Evolutionary conservation across 75 land plant species (phyloP).

Genomic region (Isoetes taiwanensis): DNA sequence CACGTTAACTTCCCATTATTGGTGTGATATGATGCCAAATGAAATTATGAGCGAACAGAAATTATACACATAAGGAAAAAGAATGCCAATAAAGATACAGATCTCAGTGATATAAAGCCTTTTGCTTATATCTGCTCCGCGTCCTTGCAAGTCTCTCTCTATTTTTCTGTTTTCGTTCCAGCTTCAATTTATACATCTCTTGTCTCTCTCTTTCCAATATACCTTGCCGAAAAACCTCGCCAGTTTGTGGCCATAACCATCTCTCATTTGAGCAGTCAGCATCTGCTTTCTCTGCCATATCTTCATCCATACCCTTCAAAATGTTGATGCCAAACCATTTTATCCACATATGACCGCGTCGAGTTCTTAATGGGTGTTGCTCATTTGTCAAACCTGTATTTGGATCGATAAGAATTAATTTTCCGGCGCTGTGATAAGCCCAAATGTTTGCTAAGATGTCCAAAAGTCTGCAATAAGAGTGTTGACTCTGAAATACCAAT

Average conservation of each 20-base stretch:
- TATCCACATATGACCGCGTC: slow-evolving; percentile 73
- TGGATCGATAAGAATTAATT: slow-evolving; percentile 73
- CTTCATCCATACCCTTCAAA: slow-evolving; percentile 91
- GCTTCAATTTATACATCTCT: slow-evolving; percentile 36
- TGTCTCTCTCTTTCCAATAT: slow-evolving; percentile 57
- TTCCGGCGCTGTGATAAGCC: slow-evolving; percentile 91
- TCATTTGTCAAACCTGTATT: slow-evolving; percentile 69
- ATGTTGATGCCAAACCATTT: slow-evolving; percentile 53
- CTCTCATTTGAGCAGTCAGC: slow-evolving; percentile 33
- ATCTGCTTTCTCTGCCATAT: slow-evolving; percentile 66
- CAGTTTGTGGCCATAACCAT: slow-evolving; percentile 96
- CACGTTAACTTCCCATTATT: too few species aligned
- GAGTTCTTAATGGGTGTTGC: slow-evolving; percentile 43
- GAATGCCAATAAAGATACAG: too few species aligned
- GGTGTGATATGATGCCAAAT: too few species aligned
- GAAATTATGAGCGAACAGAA: too few species aligned
- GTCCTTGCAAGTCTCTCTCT: slow-evolving; percentile 54
- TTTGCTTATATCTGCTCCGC: slow-evolving; percentile 34
- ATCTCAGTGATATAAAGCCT: slow-evolving; percentile 22
- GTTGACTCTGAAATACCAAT: slow-evolving; percentile 54
- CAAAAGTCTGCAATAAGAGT: slow-evolving; percentile 82
- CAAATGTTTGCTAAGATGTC: slow-evolving; percentile 87
- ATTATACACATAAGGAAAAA: too few species aligned
- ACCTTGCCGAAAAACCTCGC: slow-evolving; percentile 91
- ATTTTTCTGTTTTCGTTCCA: slow-evolving; percentile 45